Percentiles rank a stretch among this genome's conserved stretches.
phyloP scores from a whole-genome alignment of 1,139 yeast genomes.

The Candida freyschussii region DNA sequence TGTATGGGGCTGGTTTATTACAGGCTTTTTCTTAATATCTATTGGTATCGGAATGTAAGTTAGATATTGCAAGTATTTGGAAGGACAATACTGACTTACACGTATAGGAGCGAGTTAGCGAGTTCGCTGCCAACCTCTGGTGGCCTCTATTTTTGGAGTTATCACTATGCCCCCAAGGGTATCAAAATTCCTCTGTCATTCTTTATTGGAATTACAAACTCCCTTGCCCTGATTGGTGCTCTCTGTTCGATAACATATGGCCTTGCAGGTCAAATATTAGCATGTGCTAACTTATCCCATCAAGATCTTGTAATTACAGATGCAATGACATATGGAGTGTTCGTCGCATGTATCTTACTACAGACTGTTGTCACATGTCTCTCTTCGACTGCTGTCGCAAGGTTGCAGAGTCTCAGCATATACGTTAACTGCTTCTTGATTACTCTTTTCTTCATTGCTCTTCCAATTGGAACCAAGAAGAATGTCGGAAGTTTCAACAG shows the following conservation, averaged over 20 bases:
- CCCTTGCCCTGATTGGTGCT: slow-evolving; percentile 54
- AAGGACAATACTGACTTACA: no score
- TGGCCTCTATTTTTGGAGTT: slow-evolving; percentile 62
- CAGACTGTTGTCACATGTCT: slow-evolving; percentile 45
- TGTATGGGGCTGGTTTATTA: slow-evolving; percentile 70
- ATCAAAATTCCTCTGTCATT: slow-evolving; percentile 43
- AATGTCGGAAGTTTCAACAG: slow-evolving; percentile 27
- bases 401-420: slow-evolving; percentile 57
- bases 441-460: slow-evolving; percentile 56
- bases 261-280: slow-evolving; percentile 47
- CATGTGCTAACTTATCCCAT: slow-evolving; percentile 44
- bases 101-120: slow-evolving; percentile 58
- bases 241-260: slow-evolving; percentile 57
- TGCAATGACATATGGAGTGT: slow-evolving; percentile 50
- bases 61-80: no score
- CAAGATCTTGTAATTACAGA: slow-evolving; percentile 42
- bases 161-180: slow-evolving; percentile 47
- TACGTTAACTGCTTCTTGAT: slow-evolving; percentile 50
- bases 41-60: slow-evolving; percentile 62
- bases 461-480: slow-evolving; percentile 49
- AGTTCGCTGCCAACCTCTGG: slow-evolving; percentile 73
- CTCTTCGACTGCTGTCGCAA: slow-evolving; percentile 49
- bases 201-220: slow-evolving; percentile 55
- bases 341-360: slow-evolving; percentile 44
- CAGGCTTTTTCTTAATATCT: slow-evolving; percentile 51